Conservation (phyloP, 805 yeast genomes). For the Saturnispora dispora region DNA sequence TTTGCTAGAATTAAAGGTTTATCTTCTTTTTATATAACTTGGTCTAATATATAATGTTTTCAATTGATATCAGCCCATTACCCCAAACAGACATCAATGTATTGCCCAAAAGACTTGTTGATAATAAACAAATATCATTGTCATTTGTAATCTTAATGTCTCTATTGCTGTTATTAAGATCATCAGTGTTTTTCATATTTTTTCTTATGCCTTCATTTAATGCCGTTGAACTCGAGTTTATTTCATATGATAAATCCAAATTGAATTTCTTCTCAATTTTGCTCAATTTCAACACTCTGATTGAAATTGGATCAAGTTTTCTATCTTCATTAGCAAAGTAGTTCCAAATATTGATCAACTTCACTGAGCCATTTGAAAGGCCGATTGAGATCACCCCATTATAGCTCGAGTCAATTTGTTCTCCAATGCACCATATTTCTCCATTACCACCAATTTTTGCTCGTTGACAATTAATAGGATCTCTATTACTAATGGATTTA, state of each 20-base stretch:
- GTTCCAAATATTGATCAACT: conserved; percentile 12
- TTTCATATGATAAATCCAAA: conserved; percentile 16
- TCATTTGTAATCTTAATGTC: conserved; percentile 11
- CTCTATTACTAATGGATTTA: conserved; percentile 1
- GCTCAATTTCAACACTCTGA: conserved; percentile 18
- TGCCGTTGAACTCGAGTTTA: conserved; percentile 9
- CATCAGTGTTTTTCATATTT: conserved; percentile 1
- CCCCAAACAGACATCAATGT: conserved; percentile 20
- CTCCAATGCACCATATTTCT: conserved; percentile 11
- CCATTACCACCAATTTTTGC: conserved; percentile 9
- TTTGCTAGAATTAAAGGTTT: background rate
- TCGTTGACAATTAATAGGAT: conserved; percentile 4
- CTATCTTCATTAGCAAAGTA: conserved; percentile 8
- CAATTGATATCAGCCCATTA: conserved; percentile 25
- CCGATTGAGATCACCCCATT: conserved; percentile 12
- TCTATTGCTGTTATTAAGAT: background rate
- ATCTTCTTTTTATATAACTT: conserved; percentile 14
- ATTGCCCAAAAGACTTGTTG: conserved; percentile 9
- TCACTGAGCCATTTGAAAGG: conserved; percentile 15
- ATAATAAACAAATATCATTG: conserved; percentile 10
- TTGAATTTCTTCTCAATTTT: conserved; percentile 14
- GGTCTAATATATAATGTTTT: conserved; percentile 18
- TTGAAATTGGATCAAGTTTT: conserved; percentile 11
- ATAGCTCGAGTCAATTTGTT: conserved; percentile 1
- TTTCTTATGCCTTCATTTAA: conserved; percentile 6